Percentiles rank a stretch among this genome's conserved stretches.
These are phyloP conservation scores for Hirsutella thompsonii DNA, from an alignment of 2,329 filamentous ascomycete genomes.

Conservation along the genomic window DNA sequence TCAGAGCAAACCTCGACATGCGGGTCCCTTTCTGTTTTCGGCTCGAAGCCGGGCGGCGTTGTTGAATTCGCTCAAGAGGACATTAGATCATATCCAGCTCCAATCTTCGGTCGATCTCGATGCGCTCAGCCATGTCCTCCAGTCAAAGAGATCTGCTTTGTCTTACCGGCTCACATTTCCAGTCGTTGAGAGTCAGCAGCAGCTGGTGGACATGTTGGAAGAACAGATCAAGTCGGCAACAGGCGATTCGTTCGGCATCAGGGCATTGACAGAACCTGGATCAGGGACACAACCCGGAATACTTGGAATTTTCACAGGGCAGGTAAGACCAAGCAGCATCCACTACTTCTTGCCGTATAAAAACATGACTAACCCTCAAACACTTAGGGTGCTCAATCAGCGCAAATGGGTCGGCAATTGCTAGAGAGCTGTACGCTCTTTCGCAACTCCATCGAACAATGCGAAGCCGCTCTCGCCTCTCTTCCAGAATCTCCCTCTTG, in stretches of 20 bases:
- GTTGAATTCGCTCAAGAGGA: neutral
- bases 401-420: neutral
- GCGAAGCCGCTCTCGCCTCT: neutral
- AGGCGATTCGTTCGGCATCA: neutral
- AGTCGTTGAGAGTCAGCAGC: neutral
- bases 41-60: neutral
- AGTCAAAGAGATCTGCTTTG: neutral
- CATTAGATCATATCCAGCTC: neutral
- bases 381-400: neutral
- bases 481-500: conserved; percentile 2
- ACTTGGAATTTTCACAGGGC: neutral
- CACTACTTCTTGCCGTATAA: too few relatives aligned
- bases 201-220: neutral
- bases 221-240: neutral
- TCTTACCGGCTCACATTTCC: neutral
- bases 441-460: neutral
- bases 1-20: neutral
- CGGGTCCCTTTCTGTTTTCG: neutral
- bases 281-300: neutral
- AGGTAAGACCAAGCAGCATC: neutral
- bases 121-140: neutral
- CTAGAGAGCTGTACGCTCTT: neutral
- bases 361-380: neutral
- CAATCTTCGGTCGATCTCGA: neutral
- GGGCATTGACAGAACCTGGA: neutral